These are phyloP conservation scores for Emergomyces pasteurianus DNA, from an alignment of 2,329 filamentous ascomycete species.

Conservation along the genomic window DNA sequence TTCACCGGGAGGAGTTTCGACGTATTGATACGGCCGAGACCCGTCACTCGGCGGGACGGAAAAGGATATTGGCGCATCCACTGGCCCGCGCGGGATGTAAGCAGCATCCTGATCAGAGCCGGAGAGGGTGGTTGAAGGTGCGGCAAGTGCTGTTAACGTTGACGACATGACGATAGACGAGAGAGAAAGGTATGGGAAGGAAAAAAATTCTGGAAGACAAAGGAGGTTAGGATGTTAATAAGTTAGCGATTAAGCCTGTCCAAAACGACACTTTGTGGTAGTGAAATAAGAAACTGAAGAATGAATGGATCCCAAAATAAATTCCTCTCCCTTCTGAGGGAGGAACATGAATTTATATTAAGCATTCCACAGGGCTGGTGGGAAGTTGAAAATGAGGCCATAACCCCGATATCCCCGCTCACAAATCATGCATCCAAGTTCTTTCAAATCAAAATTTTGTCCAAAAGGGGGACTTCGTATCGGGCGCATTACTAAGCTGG, in stretches of 20 bases:
- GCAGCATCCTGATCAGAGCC: conserved; percentile 17
- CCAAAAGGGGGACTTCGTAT: background rate
- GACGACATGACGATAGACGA: conserved; percentile 14
- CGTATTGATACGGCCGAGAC: conserved; percentile 50
- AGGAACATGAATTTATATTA: background rate
- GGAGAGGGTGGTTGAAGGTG: conserved; percentile 12
- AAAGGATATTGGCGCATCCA: conserved; percentile 54
- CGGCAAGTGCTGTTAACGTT: conserved; percentile 4
- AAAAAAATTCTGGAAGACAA: background rate
- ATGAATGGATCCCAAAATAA: background rate
- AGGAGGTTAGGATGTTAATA: background rate
- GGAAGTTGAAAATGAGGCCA: background rate
- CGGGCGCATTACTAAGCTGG: background rate
- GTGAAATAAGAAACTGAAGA: background rate
- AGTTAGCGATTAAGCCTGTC: background rate
- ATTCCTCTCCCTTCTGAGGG: background rate
- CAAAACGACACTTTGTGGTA: background rate
- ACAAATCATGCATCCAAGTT: background rate
- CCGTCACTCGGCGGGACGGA: conserved; percentile 50
- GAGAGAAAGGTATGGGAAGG: background rate
- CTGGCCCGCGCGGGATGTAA: conserved; percentile 46
- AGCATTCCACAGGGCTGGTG: background rate
- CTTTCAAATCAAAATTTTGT: background rate
- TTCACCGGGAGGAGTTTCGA: conserved; percentile 48
- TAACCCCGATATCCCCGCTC: background rate